Evolutionary conservation across 495 filamentous ascomycete species (phyloP).

Genomic region (Hypoxylon intermedium): DNA sequence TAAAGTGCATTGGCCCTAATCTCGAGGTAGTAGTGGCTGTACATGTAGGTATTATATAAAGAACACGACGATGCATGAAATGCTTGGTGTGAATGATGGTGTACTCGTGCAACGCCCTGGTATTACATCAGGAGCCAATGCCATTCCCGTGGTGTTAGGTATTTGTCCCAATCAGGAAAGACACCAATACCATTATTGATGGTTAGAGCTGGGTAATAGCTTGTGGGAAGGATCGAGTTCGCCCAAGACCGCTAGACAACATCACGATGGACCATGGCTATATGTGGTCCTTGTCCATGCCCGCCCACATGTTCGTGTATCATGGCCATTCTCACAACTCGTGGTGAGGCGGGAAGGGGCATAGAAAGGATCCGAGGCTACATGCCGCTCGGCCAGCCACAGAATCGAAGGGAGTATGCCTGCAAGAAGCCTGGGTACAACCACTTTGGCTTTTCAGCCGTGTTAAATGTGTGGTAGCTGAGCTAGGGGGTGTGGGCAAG

Average conservation of each 20-base stretch:
- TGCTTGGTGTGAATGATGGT: not conserved
- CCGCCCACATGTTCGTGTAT: conserved; percentile 23
- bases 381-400: conserved; percentile 20
- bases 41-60: not conserved
- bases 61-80: conserved; percentile 2
- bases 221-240: not conserved
- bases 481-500: conserved; percentile 4
- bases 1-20: not conserved
- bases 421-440: conserved; percentile 14
- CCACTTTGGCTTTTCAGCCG: conserved; percentile 3
- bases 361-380: conserved; percentile 15
- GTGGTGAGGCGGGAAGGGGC: conserved; percentile 7
- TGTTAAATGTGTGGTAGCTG: not conserved
- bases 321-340: conserved; percentile 8
- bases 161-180: not conserved
- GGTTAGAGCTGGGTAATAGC: not conserved
- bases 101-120: conserved; percentile 7
- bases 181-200: not conserved
- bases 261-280: conserved; percentile 8
- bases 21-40: not conserved
- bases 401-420: conserved; percentile 1
- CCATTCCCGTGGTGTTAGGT: not conserved
- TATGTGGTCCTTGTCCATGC: not conserved
- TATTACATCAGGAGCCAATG: conserved; percentile 6
- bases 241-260: not conserved